These are phyloP conservation scores for Cystofilobasidium macerans DNA, from an alignment of 768 basidiomycete species.

Conservation along the genomic window DNA sequence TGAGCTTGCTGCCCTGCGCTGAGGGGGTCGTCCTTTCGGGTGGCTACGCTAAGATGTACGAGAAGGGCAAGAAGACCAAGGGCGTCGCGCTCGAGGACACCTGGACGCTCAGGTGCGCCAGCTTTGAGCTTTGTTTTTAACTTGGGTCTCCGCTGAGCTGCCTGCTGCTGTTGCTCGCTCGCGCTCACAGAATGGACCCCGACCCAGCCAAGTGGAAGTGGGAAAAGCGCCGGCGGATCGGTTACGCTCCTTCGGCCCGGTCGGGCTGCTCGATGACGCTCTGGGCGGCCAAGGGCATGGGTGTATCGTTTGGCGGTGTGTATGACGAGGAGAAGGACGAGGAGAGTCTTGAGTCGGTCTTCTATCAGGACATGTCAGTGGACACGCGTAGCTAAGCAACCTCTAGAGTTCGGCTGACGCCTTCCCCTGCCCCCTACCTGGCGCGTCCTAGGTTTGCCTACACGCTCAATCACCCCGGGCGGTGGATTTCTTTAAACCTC, in stretches of 20 bases:
- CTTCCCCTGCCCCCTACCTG: neutral
- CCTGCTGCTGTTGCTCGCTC: neutral
- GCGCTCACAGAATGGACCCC: constrained; percentile 38
- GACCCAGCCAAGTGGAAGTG: constrained; percentile 56
- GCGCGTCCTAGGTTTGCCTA: constrained; percentile 55
- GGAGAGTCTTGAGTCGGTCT: constrained; percentile 70
- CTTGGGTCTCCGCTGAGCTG: constrained; percentile 9
- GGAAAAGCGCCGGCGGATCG: constrained; percentile 71
- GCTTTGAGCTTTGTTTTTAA: no score
- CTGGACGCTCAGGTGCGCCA: constrained; percentile 70
- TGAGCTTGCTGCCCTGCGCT: constrained; percentile 64
- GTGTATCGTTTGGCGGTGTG: constrained; percentile 77
- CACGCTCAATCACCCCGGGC: constrained; percentile 59
- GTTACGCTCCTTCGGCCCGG: constrained; percentile 58
- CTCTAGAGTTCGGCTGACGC: no score
- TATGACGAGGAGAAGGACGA: constrained; percentile 76
- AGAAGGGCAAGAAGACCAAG: constrained; percentile 68
- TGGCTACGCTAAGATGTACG: constrained; percentile 86
- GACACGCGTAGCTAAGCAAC: no score
- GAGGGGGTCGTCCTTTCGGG: constrained; percentile 77
- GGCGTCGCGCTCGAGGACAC: constrained; percentile 85
- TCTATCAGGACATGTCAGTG: constrained; percentile 73
- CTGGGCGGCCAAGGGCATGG: constrained; percentile 58
- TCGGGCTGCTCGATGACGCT: constrained; percentile 79
- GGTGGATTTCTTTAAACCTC: constrained; percentile 67